Conservation (phyloP, 1,284 basidiomycete genomes). For the Tranzscheliella williamsii region DNA sequence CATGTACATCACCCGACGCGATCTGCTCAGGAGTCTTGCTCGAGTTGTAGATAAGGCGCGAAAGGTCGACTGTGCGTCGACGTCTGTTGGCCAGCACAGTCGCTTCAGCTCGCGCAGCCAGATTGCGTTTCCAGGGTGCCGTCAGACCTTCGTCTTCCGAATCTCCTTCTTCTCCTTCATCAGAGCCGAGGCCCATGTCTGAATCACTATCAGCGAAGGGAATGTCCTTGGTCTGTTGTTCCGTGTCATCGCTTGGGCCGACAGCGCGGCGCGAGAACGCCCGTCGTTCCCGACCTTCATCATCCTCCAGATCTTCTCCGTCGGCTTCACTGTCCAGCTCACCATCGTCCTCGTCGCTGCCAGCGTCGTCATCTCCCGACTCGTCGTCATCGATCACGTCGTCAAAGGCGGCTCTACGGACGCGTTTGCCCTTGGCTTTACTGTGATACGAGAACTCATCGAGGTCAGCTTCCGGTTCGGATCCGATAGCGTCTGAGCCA, state of each 20-base stretch:
- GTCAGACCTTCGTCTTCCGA: slow-evolving; percentile 57
- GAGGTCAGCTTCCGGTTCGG: slow-evolving; percentile 1
- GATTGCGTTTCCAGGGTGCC: slow-evolving; percentile 78
- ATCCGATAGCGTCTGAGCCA: slow-evolving; percentile 5
- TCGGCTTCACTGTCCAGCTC: slow-evolving; percentile 45
- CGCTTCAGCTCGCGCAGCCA: slow-evolving; percentile 69
- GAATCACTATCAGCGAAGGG: slow-evolving; percentile 60
- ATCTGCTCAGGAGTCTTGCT: slow-evolving; percentile 74
- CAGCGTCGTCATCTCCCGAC: slow-evolving; percentile 40
- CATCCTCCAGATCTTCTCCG: slow-evolving; percentile 31
- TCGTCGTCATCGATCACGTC: slow-evolving; percentile 57
- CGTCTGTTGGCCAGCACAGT: slow-evolving; percentile 60
- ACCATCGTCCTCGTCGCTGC: slow-evolving; percentile 46
- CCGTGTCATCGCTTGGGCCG: slow-evolving; percentile 22
- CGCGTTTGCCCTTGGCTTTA: slow-evolving; percentile 19
- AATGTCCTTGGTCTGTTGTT: slow-evolving; percentile 36
- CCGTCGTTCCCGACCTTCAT: slow-evolving; percentile 10
- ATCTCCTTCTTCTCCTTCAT: slow-evolving; percentile 20
- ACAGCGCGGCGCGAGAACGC: slow-evolving; percentile 16
- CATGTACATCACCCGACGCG: slow-evolving; percentile 63
- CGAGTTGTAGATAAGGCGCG: slow-evolving; percentile 80
- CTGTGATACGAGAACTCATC: slow-evolving; percentile 2
- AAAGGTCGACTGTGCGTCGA: slow-evolving; percentile 70
- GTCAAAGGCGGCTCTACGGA: slow-evolving; percentile 50
- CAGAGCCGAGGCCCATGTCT: slow-evolving; percentile 50